Conservation (phyloP, 192 early-diverging fungal species). For the Podila minutissima region DNA sequence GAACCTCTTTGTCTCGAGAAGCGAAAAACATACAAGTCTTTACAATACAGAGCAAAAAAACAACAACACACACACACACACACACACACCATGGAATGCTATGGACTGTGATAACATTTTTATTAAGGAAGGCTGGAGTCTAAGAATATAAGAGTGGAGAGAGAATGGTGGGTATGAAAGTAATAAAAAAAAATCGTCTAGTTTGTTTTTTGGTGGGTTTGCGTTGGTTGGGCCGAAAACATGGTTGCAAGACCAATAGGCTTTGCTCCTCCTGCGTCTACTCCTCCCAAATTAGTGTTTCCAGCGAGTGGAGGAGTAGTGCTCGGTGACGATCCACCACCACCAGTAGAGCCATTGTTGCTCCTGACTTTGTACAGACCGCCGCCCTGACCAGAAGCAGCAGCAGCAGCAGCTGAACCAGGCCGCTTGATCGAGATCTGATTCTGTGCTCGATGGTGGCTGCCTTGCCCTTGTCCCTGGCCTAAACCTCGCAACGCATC, state of each 20-base stretch:
- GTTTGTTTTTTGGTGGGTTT: neutral
- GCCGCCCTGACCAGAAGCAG: neutral
- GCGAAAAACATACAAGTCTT: no score
- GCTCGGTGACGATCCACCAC: neutral
- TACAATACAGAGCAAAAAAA: no score
- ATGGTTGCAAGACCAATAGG: neutral
- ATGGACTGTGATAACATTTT: no score
- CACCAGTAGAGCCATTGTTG: neutral
- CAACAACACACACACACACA: no score
- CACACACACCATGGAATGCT: no score
- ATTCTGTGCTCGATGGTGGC: neutral
- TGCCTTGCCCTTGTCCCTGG: neutral
- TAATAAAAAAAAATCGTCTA: neutral
- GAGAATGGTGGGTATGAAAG: no score
- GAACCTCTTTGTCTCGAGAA: no score
- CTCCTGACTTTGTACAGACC: neutral
- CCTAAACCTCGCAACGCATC: neutral
- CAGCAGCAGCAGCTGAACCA: neutral
- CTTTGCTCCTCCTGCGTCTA: neutral
- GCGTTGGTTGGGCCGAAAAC: neutral
- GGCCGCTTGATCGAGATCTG: slow-evolving; percentile 15
- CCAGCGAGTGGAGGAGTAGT: neutral
- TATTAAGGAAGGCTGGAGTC: no score
- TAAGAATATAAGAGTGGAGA: no score
- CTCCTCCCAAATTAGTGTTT: no score